Evolutionary conservation across 176 grass and related monocot genomes (phyloP), one percentile per base, ranked within the genome.

Genomic region (Juncus effusus): DNA sequence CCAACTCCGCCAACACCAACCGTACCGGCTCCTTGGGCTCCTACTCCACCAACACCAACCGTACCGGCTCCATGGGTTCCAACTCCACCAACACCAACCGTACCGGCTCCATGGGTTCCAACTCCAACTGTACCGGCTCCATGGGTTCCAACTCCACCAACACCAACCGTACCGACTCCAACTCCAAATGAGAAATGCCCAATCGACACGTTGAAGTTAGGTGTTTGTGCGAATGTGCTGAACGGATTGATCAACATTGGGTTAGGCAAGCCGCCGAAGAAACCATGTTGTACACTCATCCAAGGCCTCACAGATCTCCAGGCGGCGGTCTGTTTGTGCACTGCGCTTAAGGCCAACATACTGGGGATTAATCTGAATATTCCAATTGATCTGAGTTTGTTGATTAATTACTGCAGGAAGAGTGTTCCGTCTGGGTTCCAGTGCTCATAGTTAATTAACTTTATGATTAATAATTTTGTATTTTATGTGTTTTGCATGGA

Each of bases 391-490:
- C 89, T 93, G 65, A 88, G 73, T 80, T 80, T 93, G 54, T 76
- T 93, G 75, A 5, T 94, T 78, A 94, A 94, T 79, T 95, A 89
- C 85, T 95, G 90, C 51, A 85, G 90, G 59, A 62, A 82, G 70
- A 10, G 35, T 7, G 80, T 81, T 3, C 90, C 90, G 3, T 5
- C 58, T 3, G 90, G 86, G 3, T 95, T 95, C 80, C 90, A 89
- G 80, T 95, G 90, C 77, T 11, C 52, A 3, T 83, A 28, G 19
- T 28, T 28, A 28, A 28, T 28, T 28, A 44, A 66, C 16, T 60
- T 36, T 10, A 54, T 13, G 19, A 28, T 50, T 65, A 4, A n/a
- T 65, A 42, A 16, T 38, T 67, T 28, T 28, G 19, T 28, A 28
- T 28, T 28, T 28, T 28, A 28, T 28, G 19, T 28, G 19, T 28